Evolutionary conservation across 495 filamentous ascomycete species (phyloP).

Genomic region (Cryomyces minteri): DNA sequence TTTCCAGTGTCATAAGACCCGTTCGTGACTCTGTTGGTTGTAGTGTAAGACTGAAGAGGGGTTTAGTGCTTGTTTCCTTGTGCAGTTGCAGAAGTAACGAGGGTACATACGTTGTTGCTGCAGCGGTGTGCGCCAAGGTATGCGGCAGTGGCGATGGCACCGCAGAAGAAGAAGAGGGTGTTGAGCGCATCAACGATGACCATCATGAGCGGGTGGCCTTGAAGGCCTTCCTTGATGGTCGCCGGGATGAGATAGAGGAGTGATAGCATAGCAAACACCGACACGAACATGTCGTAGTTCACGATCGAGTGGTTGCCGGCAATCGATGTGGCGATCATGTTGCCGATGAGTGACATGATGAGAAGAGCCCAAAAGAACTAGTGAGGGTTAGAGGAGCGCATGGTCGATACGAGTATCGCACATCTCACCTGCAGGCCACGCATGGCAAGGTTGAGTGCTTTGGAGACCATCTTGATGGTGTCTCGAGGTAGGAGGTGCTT

Average conservation of each 20-base stretch:
- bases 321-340: constrained; percentile 41
- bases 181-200: constrained; percentile 40
- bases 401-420: constrained; percentile 1
- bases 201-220: constrained; percentile 34
- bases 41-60: constrained; percentile 30
- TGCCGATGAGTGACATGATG: constrained; percentile 45
- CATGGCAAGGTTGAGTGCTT: constrained; percentile 4
- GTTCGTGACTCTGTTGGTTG: constrained; percentile 38
- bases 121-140: constrained; percentile 41
- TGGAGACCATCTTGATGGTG: neutral
- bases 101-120: constrained; percentile 35
- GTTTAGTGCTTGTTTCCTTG: constrained; percentile 1
- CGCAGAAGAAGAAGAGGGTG: constrained; percentile 45
- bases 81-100: neutral
- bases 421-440: constrained; percentile 4
- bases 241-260: constrained; percentile 43
- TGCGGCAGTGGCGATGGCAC: constrained; percentile 45
- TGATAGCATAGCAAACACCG: constrained; percentile 46
- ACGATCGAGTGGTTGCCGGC: constrained; percentile 35
- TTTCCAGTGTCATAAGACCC: constrained; percentile 32
- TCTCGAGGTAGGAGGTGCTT: neutral
- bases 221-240: constrained; percentile 28
- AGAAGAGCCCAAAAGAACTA: constrained; percentile 51
- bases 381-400: neutral
- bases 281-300: constrained; percentile 50